Evolutionary conservation across 305 asterid genomes (phyloP).

Genomic region (Salvia sclarea): DNA sequence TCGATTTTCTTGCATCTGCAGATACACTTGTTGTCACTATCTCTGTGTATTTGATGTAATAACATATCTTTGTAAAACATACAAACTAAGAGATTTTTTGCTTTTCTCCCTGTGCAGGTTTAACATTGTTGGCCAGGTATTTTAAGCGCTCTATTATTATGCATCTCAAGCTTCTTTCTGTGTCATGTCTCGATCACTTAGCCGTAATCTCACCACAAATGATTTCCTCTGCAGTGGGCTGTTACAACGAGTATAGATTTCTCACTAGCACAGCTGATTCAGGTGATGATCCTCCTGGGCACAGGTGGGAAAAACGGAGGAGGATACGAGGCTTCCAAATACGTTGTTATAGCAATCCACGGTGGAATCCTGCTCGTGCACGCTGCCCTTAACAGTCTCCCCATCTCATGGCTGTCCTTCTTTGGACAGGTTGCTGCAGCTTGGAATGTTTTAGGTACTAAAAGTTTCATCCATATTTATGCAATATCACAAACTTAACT

Average conservation of each 20-base stretch:
- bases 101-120: slow-evolving; percentile 64
- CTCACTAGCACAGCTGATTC: slow-evolving; percentile 86
- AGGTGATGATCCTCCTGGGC: slow-evolving; percentile 83
- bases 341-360: slow-evolving; percentile 72
- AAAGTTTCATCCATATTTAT: neutral
- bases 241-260: slow-evolving; percentile 83
- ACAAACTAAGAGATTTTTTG: slow-evolving; percentile 1
- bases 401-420: slow-evolving; percentile 74
- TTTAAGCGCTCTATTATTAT: slow-evolving; percentile 1
- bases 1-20: neutral
- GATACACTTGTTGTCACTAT: neutral
- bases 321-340: slow-evolving; percentile 82
- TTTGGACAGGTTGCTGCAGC: slow-evolving; percentile 88
- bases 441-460: slow-evolving; percentile 82
- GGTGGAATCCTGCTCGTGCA: slow-evolving; percentile 70
- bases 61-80: neutral
- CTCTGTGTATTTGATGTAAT: slow-evolving; percentile 10
- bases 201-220: slow-evolving; percentile 28
- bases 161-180: slow-evolving; percentile 28
- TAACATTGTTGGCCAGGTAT: slow-evolving; percentile 96
- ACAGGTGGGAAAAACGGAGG: slow-evolving; percentile 89
- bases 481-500: slow-evolving; percentile 3
- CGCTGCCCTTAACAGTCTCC: slow-evolving; percentile 78
- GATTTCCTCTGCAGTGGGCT: slow-evolving; percentile 81
- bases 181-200: slow-evolving; percentile 2